Evolutionary conservation across 306 rosid genomes (phyloP).

Genomic region (Cicer cuneatum): DNA sequence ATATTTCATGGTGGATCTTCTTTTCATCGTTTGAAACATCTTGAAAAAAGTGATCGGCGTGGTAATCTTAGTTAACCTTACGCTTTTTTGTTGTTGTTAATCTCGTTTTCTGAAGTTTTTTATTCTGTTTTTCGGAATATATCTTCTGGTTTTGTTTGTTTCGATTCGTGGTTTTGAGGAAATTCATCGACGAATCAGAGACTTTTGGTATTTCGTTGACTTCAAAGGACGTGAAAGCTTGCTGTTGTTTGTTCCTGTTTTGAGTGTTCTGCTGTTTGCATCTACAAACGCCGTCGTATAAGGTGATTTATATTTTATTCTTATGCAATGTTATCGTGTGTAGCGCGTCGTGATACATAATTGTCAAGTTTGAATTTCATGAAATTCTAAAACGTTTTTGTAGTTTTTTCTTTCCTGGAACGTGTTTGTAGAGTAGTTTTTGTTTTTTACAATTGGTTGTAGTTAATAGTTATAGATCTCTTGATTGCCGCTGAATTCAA

Average conservation of each 20-base stretch:
- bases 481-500: background rate
- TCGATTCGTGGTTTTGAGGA: background rate
- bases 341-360: background rate
- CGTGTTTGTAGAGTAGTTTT: too few species aligned
- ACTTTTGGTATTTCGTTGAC: constrained; percentile 32
- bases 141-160: constrained; percentile 27
- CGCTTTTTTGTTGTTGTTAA: constrained; percentile 18
- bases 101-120: constrained; percentile 7
- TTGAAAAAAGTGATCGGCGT: constrained; percentile 81
- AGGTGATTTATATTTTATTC: constrained; percentile 33
- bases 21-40: constrained; percentile 76
- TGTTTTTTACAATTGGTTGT: too few species aligned
- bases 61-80: constrained; percentile 87
- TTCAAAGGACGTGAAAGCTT: constrained; percentile 4
- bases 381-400: too few species aligned
- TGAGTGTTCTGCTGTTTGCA: background rate
- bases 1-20: constrained; percentile 68
- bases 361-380: too few species aligned
- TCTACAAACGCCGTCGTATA: constrained; percentile 3
- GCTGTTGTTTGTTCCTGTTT: constrained; percentile 14
- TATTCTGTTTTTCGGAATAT: constrained; percentile 15
- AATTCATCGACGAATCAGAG: constrained; percentile 7
- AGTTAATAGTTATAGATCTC: background rate
- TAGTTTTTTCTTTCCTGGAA: too few species aligned
- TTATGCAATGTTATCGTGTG: background rate